Evolutionary conservation across 1,139 yeast species (phyloP).

Genomic region (Torulaspora pretoriensis): DNA sequence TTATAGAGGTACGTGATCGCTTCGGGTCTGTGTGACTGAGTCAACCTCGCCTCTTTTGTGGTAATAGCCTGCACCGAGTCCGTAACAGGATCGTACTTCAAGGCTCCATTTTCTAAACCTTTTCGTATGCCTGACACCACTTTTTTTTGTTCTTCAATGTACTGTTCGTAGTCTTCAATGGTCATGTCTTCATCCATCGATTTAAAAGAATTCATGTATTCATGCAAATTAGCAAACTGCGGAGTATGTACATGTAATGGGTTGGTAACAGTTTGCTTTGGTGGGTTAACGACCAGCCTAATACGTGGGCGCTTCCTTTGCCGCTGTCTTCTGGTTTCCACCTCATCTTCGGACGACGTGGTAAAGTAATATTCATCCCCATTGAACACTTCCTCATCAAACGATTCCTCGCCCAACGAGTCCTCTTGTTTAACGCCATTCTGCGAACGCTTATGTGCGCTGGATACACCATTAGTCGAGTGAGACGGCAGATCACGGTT

Average conservation of each 20-base stretch:
- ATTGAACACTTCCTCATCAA: constrained; percentile 3
- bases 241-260: constrained; percentile 62
- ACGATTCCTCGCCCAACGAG: neutral
- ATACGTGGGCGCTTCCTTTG: constrained; percentile 38
- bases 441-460: constrained; percentile 2
- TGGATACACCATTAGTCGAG: neutral
- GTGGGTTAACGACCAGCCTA: constrained; percentile 47
- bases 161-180: constrained; percentile 45
- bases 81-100: constrained; percentile 42
- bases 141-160: constrained; percentile 45
- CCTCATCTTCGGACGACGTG: constrained; percentile 34
- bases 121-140: constrained; percentile 46
- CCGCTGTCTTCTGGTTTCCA: constrained; percentile 16
- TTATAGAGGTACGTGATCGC: constrained; percentile 33
- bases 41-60: constrained; percentile 43
- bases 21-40: constrained; percentile 34
- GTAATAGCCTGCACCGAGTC: constrained; percentile 45
- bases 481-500: constrained; percentile 2
- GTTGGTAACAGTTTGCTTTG: constrained; percentile 64
- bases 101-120: constrained; percentile 52
- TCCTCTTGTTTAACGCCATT: constrained; percentile 4
- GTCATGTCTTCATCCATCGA: constrained; percentile 55
- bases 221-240: constrained; percentile 40
- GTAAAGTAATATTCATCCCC: constrained; percentile 31
- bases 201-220: constrained; percentile 49